Evolutionary conservation across 495 filamentous ascomycete genomes (phyloP).

Genomic region (Aspergillus avenaceus): DNA sequence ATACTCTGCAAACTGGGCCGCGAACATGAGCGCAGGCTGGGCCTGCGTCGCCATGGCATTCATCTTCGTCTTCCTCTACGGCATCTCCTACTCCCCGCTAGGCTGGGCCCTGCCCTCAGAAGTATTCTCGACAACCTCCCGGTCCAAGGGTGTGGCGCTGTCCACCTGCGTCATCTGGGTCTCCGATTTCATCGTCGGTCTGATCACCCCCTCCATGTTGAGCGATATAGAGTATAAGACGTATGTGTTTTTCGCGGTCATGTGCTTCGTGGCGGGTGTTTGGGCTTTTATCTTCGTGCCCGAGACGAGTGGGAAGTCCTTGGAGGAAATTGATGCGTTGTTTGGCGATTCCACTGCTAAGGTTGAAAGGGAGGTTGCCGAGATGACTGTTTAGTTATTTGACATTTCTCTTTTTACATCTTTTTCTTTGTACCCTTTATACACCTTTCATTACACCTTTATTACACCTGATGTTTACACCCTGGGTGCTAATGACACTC

Average conservation of each 20-base stretch:
- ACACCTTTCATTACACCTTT: not conserved
- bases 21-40: constrained; percentile 17
- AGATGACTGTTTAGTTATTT: not conserved
- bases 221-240: constrained; percentile 10
- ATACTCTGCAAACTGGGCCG: constrained; percentile 15
- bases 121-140: constrained; percentile 17
- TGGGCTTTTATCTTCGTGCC: constrained; percentile 14
- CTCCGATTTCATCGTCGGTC: constrained; percentile 11
- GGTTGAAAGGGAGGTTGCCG: not conserved
- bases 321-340: constrained; percentile 12
- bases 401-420: not conserved
- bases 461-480: too few species aligned
- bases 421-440: not conserved
- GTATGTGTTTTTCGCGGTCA: constrained; percentile 13
- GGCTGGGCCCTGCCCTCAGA: constrained; percentile 19
- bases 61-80: not conserved
- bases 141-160: constrained; percentile 17
- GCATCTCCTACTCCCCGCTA: constrained; percentile 11
- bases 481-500: too few species aligned
- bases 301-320: constrained; percentile 11
- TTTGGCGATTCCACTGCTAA: not conserved
- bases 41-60: constrained; percentile 17
- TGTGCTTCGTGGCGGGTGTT: constrained; percentile 8
- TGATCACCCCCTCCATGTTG: constrained; percentile 11
- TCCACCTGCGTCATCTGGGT: constrained; percentile 15